Base-by-base conservation (phyloP, 2,329 filamentous ascomycete genomes). In the Epicoccum sorghinum region DNA sequence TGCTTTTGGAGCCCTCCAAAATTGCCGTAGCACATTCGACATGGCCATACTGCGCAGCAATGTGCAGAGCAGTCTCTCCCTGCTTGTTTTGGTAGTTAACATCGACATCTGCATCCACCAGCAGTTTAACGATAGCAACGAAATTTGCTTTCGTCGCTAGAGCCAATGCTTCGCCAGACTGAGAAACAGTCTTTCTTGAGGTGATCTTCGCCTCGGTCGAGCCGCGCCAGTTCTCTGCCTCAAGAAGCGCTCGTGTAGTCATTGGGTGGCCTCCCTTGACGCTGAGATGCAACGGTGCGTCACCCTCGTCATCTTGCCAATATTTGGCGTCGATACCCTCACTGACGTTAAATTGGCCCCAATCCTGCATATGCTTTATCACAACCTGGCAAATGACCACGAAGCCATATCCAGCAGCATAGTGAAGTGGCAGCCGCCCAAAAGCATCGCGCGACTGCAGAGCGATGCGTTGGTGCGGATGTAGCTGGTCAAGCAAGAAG, bases 221-320 rank as follows among this genome's bases (percentile, higher is more conserved):
- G 1, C 87, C 88, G 60, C 86, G 82, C 87, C 89, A 91, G 59
- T 88, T 88, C 69, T 96, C 92, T 2, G 90, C 88, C 52, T 89
- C 85, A 0, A 99, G 81, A 4, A 99, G 82, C 13, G 87, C 85
- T 62, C 89, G 85, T 0, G 93, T 97, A 0, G 93, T 96, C 46
- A 93, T 78, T 3, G 90, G 87, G 72, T 99, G 95, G 0, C 93
- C 93, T 37, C 91, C 92, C 42, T 96, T 90, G 24, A 98, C 93
- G 66, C 90, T 91, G 39, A 99, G 83, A 77, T 99, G 93, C 37
- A 99, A 80, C 0, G 95, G 95, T 8, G 93, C 91, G 73, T 89
- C 91, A 14, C 95, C 93, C 67, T 98, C 95, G 18, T 86, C 84
- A 70, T 99, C 95, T 75, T 97, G 93, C 93, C 93, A 98, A 57